Evolutionary conservation across 2,329 filamentous ascomycete species (phyloP).

Genomic region (Cryphonectria parasitica): DNA sequence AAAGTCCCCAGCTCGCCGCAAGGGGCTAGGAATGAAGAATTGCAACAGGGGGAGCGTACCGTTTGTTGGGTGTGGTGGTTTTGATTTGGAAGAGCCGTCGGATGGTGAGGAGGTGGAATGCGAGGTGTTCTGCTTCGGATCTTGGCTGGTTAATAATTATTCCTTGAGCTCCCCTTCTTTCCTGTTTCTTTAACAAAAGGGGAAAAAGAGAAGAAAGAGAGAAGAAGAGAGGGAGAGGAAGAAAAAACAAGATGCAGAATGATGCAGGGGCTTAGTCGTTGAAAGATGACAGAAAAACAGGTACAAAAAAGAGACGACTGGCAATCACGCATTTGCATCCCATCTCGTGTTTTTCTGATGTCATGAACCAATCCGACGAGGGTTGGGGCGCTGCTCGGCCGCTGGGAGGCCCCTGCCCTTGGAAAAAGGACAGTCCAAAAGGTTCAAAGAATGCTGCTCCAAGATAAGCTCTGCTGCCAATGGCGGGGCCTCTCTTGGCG

Average conservation of each 20-base stretch:
- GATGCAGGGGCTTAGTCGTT: not conserved
- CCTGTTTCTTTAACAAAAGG: not conserved
- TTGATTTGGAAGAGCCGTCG: not conserved
- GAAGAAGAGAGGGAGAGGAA: too few relatives aligned
- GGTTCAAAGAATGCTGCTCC: slow-evolving; percentile 3
- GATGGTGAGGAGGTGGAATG: not conserved
- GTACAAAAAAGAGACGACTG: not conserved
- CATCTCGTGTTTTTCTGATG: slow-evolving; percentile 9
- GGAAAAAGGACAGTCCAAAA: slow-evolving; percentile 11
- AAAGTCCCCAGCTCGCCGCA: not conserved
- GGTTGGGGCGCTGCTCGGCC: not conserved
- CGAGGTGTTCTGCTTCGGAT: not conserved
- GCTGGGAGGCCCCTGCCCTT: not conserved
- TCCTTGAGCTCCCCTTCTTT: not conserved
- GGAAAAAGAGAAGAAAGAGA: too few relatives aligned
- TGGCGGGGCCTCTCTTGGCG: slow-evolving; percentile 7
- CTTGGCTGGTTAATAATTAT: not conserved
- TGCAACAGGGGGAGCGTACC: slow-evolving; percentile 2
- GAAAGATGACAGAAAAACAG: slow-evolving; percentile 1
- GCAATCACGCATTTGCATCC: not conserved
- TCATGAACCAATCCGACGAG: slow-evolving; percentile 7
- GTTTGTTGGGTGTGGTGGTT: not conserved
- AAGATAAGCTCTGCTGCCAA: slow-evolving; percentile 19
- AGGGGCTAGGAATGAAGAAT: slow-evolving; percentile 8
- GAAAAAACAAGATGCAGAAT: not conserved